A percentile compares a stretch with the other conserved stretches of the same genome.
phyloP scores from a whole-genome alignment of 306 rosid genomes.

The Pueraria montana region DNA sequence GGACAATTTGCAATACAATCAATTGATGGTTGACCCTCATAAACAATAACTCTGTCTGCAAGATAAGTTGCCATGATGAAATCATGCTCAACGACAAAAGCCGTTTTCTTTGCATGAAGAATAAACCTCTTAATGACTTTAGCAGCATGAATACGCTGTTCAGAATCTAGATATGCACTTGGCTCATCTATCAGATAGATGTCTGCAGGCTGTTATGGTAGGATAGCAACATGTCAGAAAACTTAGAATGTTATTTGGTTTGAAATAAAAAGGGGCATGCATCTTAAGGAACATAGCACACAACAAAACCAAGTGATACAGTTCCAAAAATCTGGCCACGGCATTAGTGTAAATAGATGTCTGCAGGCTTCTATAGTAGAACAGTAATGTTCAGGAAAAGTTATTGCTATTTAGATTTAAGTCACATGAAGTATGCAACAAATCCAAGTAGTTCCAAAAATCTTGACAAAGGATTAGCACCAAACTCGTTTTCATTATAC shows the following conservation, averaged over 20 bases:
- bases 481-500: constrained; percentile 11
- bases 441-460: constrained; percentile 15
- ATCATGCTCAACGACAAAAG: constrained; percentile 97
- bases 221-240: constrained; percentile 42
- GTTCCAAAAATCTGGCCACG: constrained; percentile 8
- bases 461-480: not conserved
- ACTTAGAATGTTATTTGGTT: constrained; percentile 8
- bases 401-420: not conserved
- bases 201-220: constrained; percentile 88
- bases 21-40: constrained; percentile 86
- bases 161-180: constrained; percentile 98
- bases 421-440: not conserved
- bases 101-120: constrained; percentile 97
- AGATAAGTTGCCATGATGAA: constrained; percentile 98
- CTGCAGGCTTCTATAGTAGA: constrained; percentile 66
- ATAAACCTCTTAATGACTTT: constrained; percentile 98
- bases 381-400: constrained; percentile 20
- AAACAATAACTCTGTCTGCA: constrained; percentile 97
- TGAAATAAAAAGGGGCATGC: constrained; percentile 12
- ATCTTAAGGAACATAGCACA: not conserved
- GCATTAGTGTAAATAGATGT: constrained; percentile 54
- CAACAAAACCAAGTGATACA: constrained; percentile 36
- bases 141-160: constrained; percentile 95
- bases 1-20: constrained; percentile 92
- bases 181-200: constrained; percentile 97